A percentile compares a stretch with the other conserved stretches of the same genome.
These are phyloP conservation scores for Podospora conica DNA, from an alignment of 495 filamentous ascomycete genomes.

Conservation along the genomic window DNA sequence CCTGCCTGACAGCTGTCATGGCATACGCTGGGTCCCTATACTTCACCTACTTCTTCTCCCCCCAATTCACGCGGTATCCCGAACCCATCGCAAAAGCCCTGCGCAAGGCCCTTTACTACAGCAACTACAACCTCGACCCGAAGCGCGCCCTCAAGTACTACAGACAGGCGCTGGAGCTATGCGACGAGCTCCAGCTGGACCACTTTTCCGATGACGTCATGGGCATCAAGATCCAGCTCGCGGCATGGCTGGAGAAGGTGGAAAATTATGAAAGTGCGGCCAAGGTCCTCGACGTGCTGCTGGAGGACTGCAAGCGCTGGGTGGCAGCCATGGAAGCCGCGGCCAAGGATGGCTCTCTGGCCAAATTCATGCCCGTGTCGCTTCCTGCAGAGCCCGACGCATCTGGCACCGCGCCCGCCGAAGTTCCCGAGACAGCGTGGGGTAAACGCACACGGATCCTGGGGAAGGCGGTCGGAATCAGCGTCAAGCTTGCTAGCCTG, in stretches of 20 bases:
- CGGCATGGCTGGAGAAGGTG: constrained; percentile 69
- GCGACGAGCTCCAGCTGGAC: constrained; percentile 68
- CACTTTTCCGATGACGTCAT: constrained; percentile 84
- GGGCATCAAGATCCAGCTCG: constrained; percentile 78
- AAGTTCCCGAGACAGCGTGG: constrained; percentile 43
- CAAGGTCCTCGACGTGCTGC: constrained; percentile 65
- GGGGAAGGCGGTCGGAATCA: constrained; percentile 63
- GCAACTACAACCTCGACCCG: constrained; percentile 65
- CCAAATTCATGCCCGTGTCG: constrained; percentile 19
- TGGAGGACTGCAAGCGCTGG: constrained; percentile 55
- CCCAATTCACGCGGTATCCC: constrained; percentile 61
- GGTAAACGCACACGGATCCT: constrained; percentile 63
- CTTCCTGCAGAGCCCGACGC: constrained; percentile 4
- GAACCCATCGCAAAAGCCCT: constrained; percentile 70
- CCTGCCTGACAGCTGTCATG: constrained; percentile 46
- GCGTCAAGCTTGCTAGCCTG: constrained; percentile 75
- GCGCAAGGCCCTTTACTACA: constrained; percentile 82
- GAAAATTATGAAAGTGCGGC: constrained; percentile 58
- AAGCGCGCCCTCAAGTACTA: constrained; percentile 74
- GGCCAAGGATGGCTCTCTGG: constrained; percentile 42
- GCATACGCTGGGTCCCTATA: constrained; percentile 59
- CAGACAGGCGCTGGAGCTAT: constrained; percentile 63
- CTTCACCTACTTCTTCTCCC: constrained; percentile 57
- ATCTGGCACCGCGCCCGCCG: constrained; percentile 20
- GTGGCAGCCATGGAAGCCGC: constrained; percentile 52